Conservation (phyloP, 2,329 filamentous ascomycete species). For the Trichoderma simmonsii region DNA sequence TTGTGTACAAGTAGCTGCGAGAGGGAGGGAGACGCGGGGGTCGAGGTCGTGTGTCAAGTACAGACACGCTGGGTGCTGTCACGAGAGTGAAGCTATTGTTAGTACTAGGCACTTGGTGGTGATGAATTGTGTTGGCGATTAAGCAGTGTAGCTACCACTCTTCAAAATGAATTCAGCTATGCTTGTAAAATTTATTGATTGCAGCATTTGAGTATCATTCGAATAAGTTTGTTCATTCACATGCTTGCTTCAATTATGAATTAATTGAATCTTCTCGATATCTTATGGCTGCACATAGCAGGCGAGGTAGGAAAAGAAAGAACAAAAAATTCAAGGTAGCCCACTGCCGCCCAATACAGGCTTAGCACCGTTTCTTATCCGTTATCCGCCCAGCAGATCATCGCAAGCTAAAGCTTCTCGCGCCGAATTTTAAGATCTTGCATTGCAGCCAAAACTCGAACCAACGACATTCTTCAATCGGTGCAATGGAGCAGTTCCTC, state of each 20-base stretch:
- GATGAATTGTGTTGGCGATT: neutral
- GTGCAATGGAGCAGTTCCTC: conserved; percentile 25
- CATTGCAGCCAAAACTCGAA: neutral
- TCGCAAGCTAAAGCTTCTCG: neutral
- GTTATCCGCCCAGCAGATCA: neutral
- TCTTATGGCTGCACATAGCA: neutral
- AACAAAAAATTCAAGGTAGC: neutral
- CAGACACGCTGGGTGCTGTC: neutral
- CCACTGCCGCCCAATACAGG: neutral
- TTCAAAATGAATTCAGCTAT: neutral
- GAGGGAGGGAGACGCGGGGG: neutral
- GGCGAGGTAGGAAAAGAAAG: neutral
- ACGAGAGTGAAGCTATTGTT: neutral
- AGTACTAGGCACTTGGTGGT: neutral
- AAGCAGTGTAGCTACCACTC: neutral
- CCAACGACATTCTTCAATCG: neutral
- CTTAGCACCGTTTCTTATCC: neutral
- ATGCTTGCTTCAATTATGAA: neutral
- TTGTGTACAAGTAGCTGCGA: neutral
- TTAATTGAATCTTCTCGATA: neutral
- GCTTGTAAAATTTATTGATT: neutral
- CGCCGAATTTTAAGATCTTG: neutral
- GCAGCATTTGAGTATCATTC: neutral
- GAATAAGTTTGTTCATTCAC: neutral
- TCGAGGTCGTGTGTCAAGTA: neutral